Evolutionary conservation across 2,329 filamentous ascomycete genomes (phyloP).

Genomic region (Colletotrichum tofieldiae): DNA sequence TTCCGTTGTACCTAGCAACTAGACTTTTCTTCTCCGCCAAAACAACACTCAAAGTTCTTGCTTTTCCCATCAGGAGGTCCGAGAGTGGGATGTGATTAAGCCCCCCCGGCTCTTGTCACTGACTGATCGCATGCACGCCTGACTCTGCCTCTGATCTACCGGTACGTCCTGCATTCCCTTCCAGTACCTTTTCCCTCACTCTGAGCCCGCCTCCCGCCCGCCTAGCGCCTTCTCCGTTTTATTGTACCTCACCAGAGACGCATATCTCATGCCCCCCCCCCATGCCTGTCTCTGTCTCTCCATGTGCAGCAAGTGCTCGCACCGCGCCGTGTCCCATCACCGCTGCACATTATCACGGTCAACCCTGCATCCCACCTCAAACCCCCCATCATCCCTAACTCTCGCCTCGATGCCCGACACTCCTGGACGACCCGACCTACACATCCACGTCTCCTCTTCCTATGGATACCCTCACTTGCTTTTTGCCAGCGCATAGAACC

Average conservation of each 20-base stretch:
- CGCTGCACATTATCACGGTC: slow-evolving; percentile 37
- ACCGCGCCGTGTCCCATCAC: slow-evolving; percentile 41
- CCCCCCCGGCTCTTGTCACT: slow-evolving; percentile 36
- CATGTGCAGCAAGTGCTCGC: slow-evolving; percentile 41
- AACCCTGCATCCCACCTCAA: slow-evolving; percentile 42
- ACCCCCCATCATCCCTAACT: slow-evolving; percentile 41
- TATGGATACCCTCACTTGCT: slow-evolving; percentile 45
- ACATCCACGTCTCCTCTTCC: slow-evolving; percentile 34
- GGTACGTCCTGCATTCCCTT: slow-evolving; percentile 40
- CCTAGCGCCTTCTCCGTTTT: slow-evolving; percentile 17
- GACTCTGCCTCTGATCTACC: slow-evolving; percentile 33
- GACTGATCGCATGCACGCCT: slow-evolving; percentile 43
- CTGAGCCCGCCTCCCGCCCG: slow-evolving; percentile 1
- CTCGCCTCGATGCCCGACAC: slow-evolving; percentile 39
- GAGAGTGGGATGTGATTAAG: slow-evolving; percentile 42
- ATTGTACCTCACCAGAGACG: slow-evolving; percentile 22
- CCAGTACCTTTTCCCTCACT: slow-evolving; percentile 20
- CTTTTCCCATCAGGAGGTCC: slow-evolving; percentile 39
- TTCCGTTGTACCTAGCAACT: slow-evolving; percentile 42
- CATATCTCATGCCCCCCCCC: slow-evolving; percentile 40
- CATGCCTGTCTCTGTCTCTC: slow-evolving; percentile 41
- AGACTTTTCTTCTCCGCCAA: slow-evolving; percentile 40
- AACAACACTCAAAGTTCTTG: slow-evolving; percentile 35
- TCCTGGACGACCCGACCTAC: slow-evolving; percentile 38
- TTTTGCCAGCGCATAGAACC: slow-evolving; percentile 45